Evolutionary conservation across 2,329 filamentous ascomycete genomes (phyloP).

Genomic region (Trichoderma asperellum): DNA sequence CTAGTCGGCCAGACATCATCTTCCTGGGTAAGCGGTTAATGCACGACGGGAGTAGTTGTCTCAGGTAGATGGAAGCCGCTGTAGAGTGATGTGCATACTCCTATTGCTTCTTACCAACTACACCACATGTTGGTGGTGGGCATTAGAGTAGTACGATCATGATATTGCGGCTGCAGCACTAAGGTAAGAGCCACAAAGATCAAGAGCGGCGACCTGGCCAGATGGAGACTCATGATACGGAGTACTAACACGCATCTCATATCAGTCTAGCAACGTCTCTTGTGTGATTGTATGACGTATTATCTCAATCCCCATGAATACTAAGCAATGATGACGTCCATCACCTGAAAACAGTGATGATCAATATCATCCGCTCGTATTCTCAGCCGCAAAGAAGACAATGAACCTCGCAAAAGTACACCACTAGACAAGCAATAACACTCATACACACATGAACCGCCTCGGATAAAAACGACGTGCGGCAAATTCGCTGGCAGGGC

Average conservation of each 20-base stretch:
- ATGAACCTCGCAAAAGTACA: background rate
- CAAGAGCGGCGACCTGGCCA: background rate
- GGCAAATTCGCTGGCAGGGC: background rate
- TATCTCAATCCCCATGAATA: background rate
- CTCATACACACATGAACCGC: background rate
- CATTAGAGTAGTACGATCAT: background rate
- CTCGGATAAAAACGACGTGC: background rate
- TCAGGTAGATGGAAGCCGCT: constrained; percentile 7
- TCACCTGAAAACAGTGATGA: background rate
- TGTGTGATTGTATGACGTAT: background rate
- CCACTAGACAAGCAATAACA: background rate
- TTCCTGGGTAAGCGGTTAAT: background rate
- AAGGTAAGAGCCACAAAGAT: background rate
- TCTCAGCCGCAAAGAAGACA: background rate
- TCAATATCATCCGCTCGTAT: constrained; percentile 5
- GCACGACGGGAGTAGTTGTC: background rate
- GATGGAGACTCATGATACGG: background rate
- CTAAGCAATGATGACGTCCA: background rate
- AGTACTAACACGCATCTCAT: background rate
- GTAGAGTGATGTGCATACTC: background rate
- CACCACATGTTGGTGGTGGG: background rate
- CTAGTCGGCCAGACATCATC: background rate
- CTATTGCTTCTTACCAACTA: background rate
- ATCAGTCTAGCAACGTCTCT: background rate
- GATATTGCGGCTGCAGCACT: background rate